Base-by-base conservation (phyloP, 805 yeast genomes). In the Candida verbasci region DNA sequence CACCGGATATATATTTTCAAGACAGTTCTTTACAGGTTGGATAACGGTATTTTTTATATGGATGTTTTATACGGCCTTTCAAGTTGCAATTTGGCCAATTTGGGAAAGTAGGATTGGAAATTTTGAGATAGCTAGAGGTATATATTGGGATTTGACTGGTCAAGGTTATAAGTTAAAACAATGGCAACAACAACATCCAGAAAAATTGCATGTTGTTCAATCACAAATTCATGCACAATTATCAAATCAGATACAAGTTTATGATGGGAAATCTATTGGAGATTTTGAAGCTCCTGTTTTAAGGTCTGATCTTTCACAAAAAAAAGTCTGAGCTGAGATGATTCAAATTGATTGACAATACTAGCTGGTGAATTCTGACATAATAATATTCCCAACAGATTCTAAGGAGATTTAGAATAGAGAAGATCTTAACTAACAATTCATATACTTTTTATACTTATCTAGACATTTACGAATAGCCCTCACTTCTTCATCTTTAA, bases 21-120 rank as follows among this genome's bases (percentile, higher is more conserved):
- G 76, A 56, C 59, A 56, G 39, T 86, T 86, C 62, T 88, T 87
- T 60, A 84, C 93, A 6, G 96, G 95, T 31, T 88, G 96, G 96
- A 74, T 88, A 34, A 77, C 72, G 23, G 94, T 87, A 20, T 78
- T 82, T 41, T 76, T 88, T 35, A 77, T 86, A 40, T 87, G 95
- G 95, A 62, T 86, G 24, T 86, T 85, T 61, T 67, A 74, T 49
- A 73, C 83, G 23, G 78, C 77, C 0, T 70, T 72, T 43, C 65
- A 76, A 39, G 93, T 86, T 18, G 70, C 78, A 15, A 38, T 86
- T 22, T 80, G 70, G 45, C 96, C 96, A 27, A 48, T 86, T 28
- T 72, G 72, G 65, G 88, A 87, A 57, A 88, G 93, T 31, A 67
- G 89, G 46, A 58, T 65, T 20, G 86, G 81, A 2, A 74, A 86